phyloP scores from a whole-genome alignment of 2,329 filamentous ascomycete species.

The Curvularia eragrostidis region DNA sequence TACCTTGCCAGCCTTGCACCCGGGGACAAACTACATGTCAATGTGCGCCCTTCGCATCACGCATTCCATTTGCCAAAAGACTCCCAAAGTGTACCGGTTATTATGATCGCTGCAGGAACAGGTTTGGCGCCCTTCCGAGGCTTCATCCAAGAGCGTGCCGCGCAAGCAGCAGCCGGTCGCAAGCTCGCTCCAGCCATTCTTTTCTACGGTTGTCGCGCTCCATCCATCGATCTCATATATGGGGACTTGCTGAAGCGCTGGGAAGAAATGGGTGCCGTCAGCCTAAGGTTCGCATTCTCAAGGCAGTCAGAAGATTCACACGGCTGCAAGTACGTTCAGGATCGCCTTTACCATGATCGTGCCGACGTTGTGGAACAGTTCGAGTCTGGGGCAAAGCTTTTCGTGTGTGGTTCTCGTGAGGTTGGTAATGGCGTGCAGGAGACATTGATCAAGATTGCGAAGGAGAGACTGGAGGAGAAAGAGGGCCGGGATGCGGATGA shows the following conservation, averaged over 20 bases:
- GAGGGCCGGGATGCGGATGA: conserved; percentile 48
- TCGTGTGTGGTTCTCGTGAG: conserved; percentile 66
- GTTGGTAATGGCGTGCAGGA: conserved; percentile 56
- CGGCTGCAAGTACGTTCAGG: conserved; percentile 62
- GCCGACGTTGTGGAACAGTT: conserved; percentile 56
- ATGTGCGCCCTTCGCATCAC: conserved; percentile 51
- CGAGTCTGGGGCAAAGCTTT: conserved; percentile 62
- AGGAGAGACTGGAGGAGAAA: conserved; percentile 51
- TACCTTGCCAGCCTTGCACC: conserved; percentile 52
- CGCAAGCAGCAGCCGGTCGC: conserved; percentile 57
- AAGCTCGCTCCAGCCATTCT: conserved; percentile 66
- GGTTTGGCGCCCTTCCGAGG: conserved; percentile 55
- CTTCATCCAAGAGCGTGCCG: conserved; percentile 52
- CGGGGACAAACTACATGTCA: conserved; percentile 54
- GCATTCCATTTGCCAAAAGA: conserved; percentile 55
- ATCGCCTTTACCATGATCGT: conserved; percentile 58
- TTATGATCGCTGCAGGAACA: conserved; percentile 50
- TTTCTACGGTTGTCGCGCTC: conserved; percentile 68
- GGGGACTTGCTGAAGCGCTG: conserved; percentile 64
- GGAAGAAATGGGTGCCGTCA: conserved; percentile 66
- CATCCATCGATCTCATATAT: conserved; percentile 66
- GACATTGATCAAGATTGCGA: conserved; percentile 52
- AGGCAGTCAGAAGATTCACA: conserved; percentile 51
- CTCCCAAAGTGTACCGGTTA: conserved; percentile 50
- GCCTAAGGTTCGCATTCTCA: conserved; percentile 67